A percentile compares a stretch with the other conserved stretches of the same genome.
phyloP scores from a whole-genome alignment of 495 filamentous ascomycete genomes.

The Thermothielavioides terrestris region DNA sequence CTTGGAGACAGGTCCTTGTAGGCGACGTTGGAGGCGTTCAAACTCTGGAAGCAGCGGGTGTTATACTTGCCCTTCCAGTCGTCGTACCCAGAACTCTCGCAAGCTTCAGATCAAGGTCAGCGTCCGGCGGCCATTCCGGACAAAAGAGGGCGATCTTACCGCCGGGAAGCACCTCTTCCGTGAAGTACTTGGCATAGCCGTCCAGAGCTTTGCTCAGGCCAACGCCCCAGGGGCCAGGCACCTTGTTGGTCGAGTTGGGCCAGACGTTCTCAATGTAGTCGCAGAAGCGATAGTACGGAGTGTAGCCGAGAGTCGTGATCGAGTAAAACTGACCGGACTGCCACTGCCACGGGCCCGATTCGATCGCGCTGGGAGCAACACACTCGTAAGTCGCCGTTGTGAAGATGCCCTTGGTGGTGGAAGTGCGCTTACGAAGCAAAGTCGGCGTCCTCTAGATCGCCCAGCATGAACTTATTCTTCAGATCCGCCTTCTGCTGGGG shows the following conservation, averaged over 20 bases:
- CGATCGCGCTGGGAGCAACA: constrained; percentile 34
- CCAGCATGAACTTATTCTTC: constrained; percentile 52
- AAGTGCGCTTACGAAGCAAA: constrained; percentile 41
- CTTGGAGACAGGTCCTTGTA: constrained; percentile 46
- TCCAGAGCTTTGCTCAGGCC: constrained; percentile 22
- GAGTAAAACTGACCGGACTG: constrained; percentile 42
- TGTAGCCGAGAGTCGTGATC: constrained; percentile 11
- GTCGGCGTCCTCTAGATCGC: constrained; percentile 47
- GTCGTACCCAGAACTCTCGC: constrained; percentile 24
- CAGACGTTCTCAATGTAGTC: constrained; percentile 28
- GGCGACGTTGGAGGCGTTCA: constrained; percentile 47
- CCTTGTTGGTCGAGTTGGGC: constrained; percentile 20
- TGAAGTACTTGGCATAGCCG: constrained; percentile 43
- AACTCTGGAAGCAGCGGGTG: constrained; percentile 46
- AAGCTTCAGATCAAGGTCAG: constrained; percentile 10
- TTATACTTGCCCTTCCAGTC: constrained; percentile 44
- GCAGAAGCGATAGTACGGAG: constrained; percentile 26
- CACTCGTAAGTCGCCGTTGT: not conserved
- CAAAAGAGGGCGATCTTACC: constrained; percentile 4
- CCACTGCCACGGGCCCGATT: constrained; percentile 51
- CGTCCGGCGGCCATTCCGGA: not conserved
- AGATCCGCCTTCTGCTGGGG: constrained; percentile 38
- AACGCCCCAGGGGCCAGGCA: constrained; percentile 21
- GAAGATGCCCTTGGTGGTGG: too few species aligned
- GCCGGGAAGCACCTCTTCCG: constrained; percentile 37